Conservation (phyloP, 805 yeast species). For the Saccharomyces jurei region DNA sequence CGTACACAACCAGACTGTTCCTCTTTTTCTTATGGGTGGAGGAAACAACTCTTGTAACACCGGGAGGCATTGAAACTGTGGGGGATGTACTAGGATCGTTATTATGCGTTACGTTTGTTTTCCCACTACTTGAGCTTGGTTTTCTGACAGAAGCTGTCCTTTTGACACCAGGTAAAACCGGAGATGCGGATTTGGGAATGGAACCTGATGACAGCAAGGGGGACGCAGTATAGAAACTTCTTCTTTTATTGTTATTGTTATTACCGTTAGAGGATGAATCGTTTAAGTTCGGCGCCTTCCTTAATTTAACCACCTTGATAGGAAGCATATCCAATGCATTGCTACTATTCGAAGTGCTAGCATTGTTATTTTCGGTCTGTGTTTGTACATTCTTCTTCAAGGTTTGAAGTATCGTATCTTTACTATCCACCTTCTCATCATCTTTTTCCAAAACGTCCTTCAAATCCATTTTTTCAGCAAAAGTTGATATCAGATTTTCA, state of each 20-base stretch:
- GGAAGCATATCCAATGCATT: conserved; percentile 1
- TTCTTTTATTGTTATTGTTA: conserved; percentile 3
- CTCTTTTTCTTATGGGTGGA: conserved; percentile 3
- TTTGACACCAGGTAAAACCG: conserved; percentile 14
- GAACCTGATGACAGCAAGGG: background rate
- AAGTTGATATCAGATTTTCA: conserved; percentile 11
- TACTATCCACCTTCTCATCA: background rate
- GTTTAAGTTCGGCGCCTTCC: background rate
- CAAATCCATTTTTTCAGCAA: conserved; percentile 13
- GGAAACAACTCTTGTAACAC: background rate
- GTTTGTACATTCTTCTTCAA: background rate
- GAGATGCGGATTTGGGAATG: background rate
- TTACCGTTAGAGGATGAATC: background rate
- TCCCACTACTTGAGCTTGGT: conserved; percentile 1
- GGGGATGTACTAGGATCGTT: conserved; percentile 1
- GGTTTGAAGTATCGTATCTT: background rate
- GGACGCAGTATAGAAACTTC: conserved; percentile 7
- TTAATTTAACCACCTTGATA: conserved; percentile 7
- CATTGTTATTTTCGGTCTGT: background rate
- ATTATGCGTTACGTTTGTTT: background rate
- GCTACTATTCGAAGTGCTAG: background rate
- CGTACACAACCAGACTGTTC: conserved; percentile 2
- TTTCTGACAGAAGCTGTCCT: conserved; percentile 9
- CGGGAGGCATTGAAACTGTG: background rate
- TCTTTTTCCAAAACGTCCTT: background rate